Evolutionary conservation across 2,329 filamentous ascomycete species (phyloP).

Genomic region (Cercospora canescens): DNA sequence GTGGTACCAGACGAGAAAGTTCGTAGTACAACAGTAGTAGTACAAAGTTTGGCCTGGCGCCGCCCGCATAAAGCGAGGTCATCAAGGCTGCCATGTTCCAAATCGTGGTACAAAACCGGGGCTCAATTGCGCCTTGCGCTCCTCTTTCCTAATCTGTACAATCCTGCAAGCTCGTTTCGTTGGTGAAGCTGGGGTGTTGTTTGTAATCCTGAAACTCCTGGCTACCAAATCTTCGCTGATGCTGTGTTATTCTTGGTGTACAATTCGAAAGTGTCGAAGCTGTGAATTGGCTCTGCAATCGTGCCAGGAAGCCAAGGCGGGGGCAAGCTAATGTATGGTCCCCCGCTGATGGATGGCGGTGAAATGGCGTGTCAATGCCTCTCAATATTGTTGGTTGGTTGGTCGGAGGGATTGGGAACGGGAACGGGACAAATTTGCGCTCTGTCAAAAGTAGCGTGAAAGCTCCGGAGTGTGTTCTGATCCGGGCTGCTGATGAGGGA

Average conservation of each 20-base stretch:
- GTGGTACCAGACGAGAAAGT: not conserved
- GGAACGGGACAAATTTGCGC: slow-evolving; percentile 22
- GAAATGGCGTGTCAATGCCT: slow-evolving; percentile 25
- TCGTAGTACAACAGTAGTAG: slow-evolving; percentile 7
- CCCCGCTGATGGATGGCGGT: slow-evolving; percentile 22
- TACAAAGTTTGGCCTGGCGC: slow-evolving; percentile 1
- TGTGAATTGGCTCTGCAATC: slow-evolving; percentile 10
- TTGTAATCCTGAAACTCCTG: not conserved
- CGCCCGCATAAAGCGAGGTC: slow-evolving; percentile 4
- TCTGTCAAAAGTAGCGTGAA: slow-evolving; percentile 16
- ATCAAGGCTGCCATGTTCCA: not conserved
- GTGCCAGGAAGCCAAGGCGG: slow-evolving; percentile 14
- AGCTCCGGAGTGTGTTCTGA: slow-evolving; percentile 17
- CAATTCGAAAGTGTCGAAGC: slow-evolving; percentile 9
- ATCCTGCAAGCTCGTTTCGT: slow-evolving; percentile 1
- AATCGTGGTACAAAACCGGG: slow-evolving; percentile 7
- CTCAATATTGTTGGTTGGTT: slow-evolving; percentile 5
- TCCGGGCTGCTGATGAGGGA: slow-evolving; percentile 17
- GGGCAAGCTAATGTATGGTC: not conserved
- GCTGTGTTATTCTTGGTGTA: slow-evolving; percentile 11
- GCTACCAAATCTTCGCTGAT: slow-evolving; percentile 3
- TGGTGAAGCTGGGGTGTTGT: slow-evolving; percentile 9
- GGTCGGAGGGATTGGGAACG: no score
- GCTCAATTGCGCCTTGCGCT: slow-evolving; percentile 13
- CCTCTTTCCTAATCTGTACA: slow-evolving; percentile 13